A percentile compares a stretch with the other conserved stretches of the same genome.
phyloP scores from a whole-genome alignment of 768 basidiomycete genomes.

The Amylocystis lapponica region DNA sequence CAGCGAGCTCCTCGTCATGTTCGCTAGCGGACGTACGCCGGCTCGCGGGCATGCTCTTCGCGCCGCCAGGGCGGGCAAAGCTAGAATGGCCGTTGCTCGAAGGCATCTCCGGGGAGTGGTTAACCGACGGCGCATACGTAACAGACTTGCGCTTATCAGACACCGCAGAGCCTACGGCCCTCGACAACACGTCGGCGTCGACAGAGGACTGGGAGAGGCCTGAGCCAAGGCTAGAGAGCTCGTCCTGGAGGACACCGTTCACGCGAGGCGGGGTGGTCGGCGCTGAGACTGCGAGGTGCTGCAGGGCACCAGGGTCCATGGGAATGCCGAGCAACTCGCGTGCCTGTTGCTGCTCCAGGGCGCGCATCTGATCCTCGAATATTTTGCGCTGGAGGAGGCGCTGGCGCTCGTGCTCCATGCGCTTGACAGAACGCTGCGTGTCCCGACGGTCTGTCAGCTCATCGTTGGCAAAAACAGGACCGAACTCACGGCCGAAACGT shows the following conservation, averaged over 20 bases:
- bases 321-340: slow-evolving; percentile 78
- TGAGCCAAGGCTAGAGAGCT: slow-evolving; percentile 38
- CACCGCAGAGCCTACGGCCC: slow-evolving; percentile 60
- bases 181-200: slow-evolving; percentile 59
- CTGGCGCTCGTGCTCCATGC: slow-evolving; percentile 86
- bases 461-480: slow-evolving; percentile 5
- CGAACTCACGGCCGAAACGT: slow-evolving; percentile 74
- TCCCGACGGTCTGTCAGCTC: slow-evolving; percentile 5
- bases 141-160: slow-evolving; percentile 84
- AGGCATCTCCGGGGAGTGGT: slow-evolving; percentile 64
- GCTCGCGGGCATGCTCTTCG: slow-evolving; percentile 91
- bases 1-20: slow-evolving; percentile 77
- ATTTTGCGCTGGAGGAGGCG: slow-evolving; percentile 79
- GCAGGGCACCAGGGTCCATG: slow-evolving; percentile 39
- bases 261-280: slow-evolving; percentile 85
- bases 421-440: slow-evolving; percentile 77
- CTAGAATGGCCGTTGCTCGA: slow-evolving; percentile 40
- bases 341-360: slow-evolving; percentile 85
- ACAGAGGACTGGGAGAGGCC: slow-evolving; percentile 43
- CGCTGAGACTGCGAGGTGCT: slow-evolving; percentile 82
- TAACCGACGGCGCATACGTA: slow-evolving; percentile 74
- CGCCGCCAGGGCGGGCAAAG: slow-evolving; percentile 64
- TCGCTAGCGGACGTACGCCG: slow-evolving; percentile 85
- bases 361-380: slow-evolving; percentile 97
- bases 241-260: slow-evolving; percentile 62